Evolutionary conservation across 2,329 filamentous ascomycete species (phyloP), one percentile per base, ranked within the genome.

Genomic region (Grosmannia clavigera): DNA sequence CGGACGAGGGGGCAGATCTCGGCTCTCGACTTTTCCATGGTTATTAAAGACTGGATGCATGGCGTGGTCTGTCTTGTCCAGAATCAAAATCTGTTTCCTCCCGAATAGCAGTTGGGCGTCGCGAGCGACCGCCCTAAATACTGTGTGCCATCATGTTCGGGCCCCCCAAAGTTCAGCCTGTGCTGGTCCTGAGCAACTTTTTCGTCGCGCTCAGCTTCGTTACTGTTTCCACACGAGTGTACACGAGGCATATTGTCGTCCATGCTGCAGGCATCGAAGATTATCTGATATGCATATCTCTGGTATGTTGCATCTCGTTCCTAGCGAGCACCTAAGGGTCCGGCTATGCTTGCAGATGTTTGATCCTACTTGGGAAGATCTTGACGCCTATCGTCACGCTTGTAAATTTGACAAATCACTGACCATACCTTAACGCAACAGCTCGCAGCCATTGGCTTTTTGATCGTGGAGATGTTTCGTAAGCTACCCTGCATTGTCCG

Each of bases 141-240:
- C 5, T 3, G 12, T 6, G 14, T 16, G 14, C 16, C 46, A 52
- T 25, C 48, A 58, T 58, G 57, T 58, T 58, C n/a, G 57, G 57
- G 12, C 57, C 57, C 7, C 57, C 25, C 29, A 51, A 29, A 19
- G 46, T 58, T 16, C 57, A 58, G 57, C 43, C 27, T 3, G 31
- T 58, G 27, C 48, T 58, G 46, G n/a, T 58, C n/a, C 46, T 51
- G 11, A 58, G 57, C 57, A 58, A 58, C 57, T 52, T 58, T 22
- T 58, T 58, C 38, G 2, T 52, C 3, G 48, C 57, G 3, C 31
- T 58, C 31, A 58, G 57, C 48, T 58, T 58, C 48, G 5, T 35
- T 31, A 27, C 52, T 38, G 57, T 58, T 10, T 38, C 29, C 6
- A 29, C 40, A 9, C 46, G 57, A 3, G 2, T 58, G 46, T 58